Evolutionary conservation across 495 filamentous ascomycete species (phyloP), one percentile per base, ranked within the genome.

Genomic region (Penicillium maclennaniae): DNA sequence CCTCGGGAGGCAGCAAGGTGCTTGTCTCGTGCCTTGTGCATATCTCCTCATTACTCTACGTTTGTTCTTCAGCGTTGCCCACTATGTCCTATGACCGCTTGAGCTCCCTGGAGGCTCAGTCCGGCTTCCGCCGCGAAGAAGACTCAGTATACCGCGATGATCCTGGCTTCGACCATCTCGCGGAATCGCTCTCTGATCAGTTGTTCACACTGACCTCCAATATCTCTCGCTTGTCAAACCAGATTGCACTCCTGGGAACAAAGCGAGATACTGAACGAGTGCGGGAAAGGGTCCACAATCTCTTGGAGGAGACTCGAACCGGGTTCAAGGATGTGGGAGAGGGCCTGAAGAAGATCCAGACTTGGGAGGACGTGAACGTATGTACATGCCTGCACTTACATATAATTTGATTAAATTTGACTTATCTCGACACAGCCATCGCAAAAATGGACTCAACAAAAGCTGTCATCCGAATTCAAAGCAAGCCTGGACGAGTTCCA

Each of bases 311-410:
- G 70, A 89, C 89, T 28, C 83, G 87, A 16, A 75, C 82, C 23
- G 80, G 82, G n/a, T 97, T 97, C 77, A 95, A 95, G 69, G 88
- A 92, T 21, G 86, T 92, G 19, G 92, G 89, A 45, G 93, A 97
- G 63, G 89, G 89, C 8, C 80, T 97, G 52, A 96, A 97, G 83
- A 92, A 87, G 72, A 79, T 96, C 31, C 83, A 91, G 64, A 81
- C 79, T 6, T 97, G 95, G 95, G 87, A 89, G 59, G 89, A 97
- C 63, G 81, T 95, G 16, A 91, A 91, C 61, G 92, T 96, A 82
- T 51, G 87, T 76, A 51, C 37, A 14, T 9, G 7, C 14, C 21
- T 7, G 1, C 41, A 2, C 23, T 23, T 4, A 1, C 1, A 23
- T 25, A 25, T n/a, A n/a, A n/a, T 8, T 19, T 8, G 1, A 1